Percentiles rank a stretch among this genome's conserved stretches.
Evolutionary conservation across 495 filamentous ascomycete genomes (phyloP).

Genomic region (Aspergillus saccharolyticus): DNA sequence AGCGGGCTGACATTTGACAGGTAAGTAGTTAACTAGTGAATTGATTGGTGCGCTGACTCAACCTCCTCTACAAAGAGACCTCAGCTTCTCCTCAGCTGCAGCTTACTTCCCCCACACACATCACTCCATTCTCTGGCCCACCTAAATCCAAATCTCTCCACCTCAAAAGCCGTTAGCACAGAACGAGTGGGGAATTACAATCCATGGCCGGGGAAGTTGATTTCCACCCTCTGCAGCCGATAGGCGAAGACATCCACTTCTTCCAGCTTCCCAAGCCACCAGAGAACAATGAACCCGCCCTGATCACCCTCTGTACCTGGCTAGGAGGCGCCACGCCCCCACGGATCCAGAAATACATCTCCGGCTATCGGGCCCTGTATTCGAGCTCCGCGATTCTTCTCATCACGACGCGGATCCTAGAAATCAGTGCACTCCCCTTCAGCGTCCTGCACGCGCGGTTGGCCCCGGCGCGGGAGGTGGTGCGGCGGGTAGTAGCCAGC

Average conservation of each 20-base stretch:
- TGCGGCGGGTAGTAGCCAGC: conserved; percentile 5
- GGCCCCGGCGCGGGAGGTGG: conserved; percentile 18
- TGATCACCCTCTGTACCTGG: conserved; percentile 30
- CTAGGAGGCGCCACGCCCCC: conserved; percentile 26
- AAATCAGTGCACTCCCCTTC: conserved; percentile 18
- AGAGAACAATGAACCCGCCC: conserved; percentile 2
- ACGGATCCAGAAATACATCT: conserved; percentile 27
- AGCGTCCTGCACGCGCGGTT: conserved; percentile 18
- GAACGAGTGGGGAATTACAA: too few relatives aligned
- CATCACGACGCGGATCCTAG: conserved; percentile 19
- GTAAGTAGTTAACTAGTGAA: too few relatives aligned
- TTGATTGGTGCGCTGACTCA: too few relatives aligned
- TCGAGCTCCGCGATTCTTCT: conserved; percentile 24
- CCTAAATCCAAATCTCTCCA: too few relatives aligned
- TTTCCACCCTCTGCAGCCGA: not conserved
- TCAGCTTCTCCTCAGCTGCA: too few relatives aligned
- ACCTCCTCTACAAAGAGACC: too few relatives aligned
- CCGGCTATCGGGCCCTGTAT: conserved; percentile 18
- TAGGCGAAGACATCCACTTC: conserved; percentile 17
- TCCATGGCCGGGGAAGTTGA: too few relatives aligned
- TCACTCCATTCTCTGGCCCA: too few relatives aligned
- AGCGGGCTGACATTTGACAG: too few relatives aligned
- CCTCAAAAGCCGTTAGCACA: too few relatives aligned
- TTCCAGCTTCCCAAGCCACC: conserved; percentile 13
- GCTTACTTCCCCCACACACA: too few relatives aligned